These are phyloP conservation scores for Penicillium sp. DNA, from an alignment of 2,329 filamentous ascomycete genomes.

Conservation along the genomic window DNA sequence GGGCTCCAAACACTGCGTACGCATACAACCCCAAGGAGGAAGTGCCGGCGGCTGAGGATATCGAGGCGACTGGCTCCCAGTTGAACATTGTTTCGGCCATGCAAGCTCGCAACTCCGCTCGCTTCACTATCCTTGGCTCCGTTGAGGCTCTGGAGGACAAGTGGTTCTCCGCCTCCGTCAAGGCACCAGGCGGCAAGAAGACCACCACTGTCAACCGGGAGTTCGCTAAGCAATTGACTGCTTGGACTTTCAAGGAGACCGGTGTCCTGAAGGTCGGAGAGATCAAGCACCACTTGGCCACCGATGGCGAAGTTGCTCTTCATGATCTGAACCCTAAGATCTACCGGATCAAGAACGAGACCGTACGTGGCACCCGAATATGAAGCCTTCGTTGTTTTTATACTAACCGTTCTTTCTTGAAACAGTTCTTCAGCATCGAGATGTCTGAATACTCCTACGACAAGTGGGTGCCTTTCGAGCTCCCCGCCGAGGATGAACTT, in stretches of 20 bases:
- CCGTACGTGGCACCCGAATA: constrained; percentile 62
- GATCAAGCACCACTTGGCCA: constrained; percentile 69
- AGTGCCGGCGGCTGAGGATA: constrained; percentile 67
- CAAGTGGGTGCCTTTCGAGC: constrained; percentile 70
- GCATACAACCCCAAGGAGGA: constrained; percentile 93
- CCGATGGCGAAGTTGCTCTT: constrained; percentile 53
- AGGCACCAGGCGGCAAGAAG: constrained; percentile 54
- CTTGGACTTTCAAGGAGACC: constrained; percentile 94
- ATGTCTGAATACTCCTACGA: constrained; percentile 79
- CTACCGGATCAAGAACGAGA: constrained; percentile 94
- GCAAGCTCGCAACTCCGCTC: constrained; percentile 90
- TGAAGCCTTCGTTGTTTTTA: neutral
- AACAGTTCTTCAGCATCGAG: constrained; percentile 79
- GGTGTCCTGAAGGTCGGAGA: constrained; percentile 83
- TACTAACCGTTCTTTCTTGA: constrained; percentile 27
- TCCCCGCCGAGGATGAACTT: constrained; percentile 68
- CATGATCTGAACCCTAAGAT: constrained; percentile 70
- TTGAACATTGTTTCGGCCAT: constrained; percentile 79
- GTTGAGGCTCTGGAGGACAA: constrained; percentile 82
- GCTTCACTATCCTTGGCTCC: constrained; percentile 80
- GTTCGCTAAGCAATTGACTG: constrained; percentile 80
- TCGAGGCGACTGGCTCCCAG: constrained; percentile 81
- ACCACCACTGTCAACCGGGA: constrained; percentile 73
- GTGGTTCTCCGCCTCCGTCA: constrained; percentile 82
- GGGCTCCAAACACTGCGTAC: constrained; percentile 82